Conservation (phyloP, 2,329 filamentous ascomycete genomes). For the Colletotrichum sp. region DNA sequence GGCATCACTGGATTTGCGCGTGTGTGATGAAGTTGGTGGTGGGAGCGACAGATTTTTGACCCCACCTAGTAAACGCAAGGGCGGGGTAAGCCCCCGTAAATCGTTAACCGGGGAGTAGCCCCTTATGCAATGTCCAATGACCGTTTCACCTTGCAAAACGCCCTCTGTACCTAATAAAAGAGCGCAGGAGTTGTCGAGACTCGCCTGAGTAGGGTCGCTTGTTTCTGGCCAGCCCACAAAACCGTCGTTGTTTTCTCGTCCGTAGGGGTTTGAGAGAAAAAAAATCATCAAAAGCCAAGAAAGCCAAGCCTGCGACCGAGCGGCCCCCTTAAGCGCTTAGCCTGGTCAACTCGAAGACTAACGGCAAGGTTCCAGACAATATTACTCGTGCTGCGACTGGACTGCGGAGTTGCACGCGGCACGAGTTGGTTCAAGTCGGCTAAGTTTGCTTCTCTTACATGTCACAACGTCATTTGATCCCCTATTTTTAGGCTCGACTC, state of each 20-base stretch:
- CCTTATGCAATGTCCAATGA: conserved; percentile 7
- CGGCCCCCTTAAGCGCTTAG: background rate
- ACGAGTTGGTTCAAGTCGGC: conserved; percentile 5
- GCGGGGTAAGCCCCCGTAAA: conserved; percentile 21
- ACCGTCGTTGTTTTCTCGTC: background rate
- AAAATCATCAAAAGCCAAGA: background rate
- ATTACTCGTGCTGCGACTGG: conserved; percentile 9
- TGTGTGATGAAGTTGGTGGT: conserved; percentile 16
- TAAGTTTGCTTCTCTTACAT: conserved; percentile 20
- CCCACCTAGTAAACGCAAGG: conserved; percentile 21
- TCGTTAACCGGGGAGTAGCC: conserved; percentile 5
- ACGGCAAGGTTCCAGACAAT: conserved; percentile 7
- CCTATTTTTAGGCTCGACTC: conserved; percentile 15
- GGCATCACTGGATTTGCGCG: conserved; percentile 20
- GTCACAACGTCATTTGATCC: conserved; percentile 11
- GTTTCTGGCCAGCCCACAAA: background rate
- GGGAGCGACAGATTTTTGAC: conserved; percentile 20
- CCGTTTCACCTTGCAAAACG: conserved; percentile 3
- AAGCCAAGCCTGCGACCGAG: conserved; percentile 1
- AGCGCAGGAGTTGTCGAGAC: background rate
- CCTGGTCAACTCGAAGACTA: background rate
- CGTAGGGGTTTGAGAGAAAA: background rate
- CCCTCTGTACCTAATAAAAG: background rate
- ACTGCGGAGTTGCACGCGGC: conserved; percentile 3
- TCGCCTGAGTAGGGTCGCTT: background rate